These are phyloP conservation scores for Phytophthora tentaculata DNA, from an alignment of 352 stramenopile species.

Conservation along the genomic window DNA sequence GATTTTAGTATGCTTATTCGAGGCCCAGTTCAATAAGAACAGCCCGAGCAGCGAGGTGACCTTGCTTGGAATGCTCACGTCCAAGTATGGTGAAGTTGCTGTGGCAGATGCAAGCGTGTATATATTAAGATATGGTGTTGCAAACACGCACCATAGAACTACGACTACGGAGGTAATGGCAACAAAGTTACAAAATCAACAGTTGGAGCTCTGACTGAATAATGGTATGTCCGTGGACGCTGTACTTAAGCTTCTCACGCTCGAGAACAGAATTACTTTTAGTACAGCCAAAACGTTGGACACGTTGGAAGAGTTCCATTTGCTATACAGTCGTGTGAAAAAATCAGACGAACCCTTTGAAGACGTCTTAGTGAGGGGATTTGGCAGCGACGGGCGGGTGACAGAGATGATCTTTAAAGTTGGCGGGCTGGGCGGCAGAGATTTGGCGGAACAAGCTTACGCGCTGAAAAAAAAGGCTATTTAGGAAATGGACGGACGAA, in stretches of 20 bases:
- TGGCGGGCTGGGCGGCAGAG: not conserved
- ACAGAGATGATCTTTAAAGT: not conserved
- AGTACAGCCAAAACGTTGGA: not conserved
- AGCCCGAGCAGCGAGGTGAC: not conserved
- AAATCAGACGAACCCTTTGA: not conserved
- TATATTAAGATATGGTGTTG: too few species aligned
- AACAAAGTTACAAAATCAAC: not conserved
- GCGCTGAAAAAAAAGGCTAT: not conserved
- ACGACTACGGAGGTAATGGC: not conserved
- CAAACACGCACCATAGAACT: too few species aligned
- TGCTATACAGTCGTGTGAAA: not conserved
- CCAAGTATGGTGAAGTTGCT: not conserved
- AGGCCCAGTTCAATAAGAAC: not conserved
- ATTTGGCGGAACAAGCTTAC: not conserved
- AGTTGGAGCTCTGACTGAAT: not conserved
- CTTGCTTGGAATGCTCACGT: not conserved
- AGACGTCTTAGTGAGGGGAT: not conserved
- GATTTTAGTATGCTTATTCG: too few species aligned
- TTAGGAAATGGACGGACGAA: not conserved
- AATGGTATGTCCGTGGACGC: not conserved
- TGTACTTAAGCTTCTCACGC: conserved; percentile 3
- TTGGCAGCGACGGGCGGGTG: not conserved
- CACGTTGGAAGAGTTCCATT: not conserved
- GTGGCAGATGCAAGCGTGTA: not conserved
- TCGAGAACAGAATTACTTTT: not conserved